Evolutionary conservation across 2,329 filamentous ascomycete species (phyloP), one percentile per base, ranked within the genome.

Genomic region (Endocalyx cinctus): DNA sequence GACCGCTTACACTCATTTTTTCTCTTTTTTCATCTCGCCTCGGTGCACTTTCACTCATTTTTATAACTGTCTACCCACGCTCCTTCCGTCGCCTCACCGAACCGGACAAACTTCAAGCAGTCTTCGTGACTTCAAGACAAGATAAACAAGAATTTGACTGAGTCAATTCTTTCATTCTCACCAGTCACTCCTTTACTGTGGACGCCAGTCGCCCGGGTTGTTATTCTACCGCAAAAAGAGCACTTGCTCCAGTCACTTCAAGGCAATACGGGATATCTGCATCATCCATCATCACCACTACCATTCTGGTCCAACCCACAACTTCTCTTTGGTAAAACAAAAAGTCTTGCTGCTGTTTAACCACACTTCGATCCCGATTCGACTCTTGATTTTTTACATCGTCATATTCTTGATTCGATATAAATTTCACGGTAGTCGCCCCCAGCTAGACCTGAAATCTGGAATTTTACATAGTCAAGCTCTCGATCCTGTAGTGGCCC

Each of bases 21-120:
- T 23, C 20, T 8, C n/a, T 23, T 23, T 23, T n/a, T 30, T 32
- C 34, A 43, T 48, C 33, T 41, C 41, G 44, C 38, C 48, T 35
- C 32, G 46, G 52, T 49, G 39, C 39, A 47, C 48, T 48, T 52
- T 36, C 50, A 48, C 45, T 55, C 51, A 38, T 53, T 55, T 38
- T 37, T 42, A 45, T 45, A 43, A 29, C 45, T 35, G 35, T 37
- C 34, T 33, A 30, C 39, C 42, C 38, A 31, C 37, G 38, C 40
- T 34, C 39, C 17, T 33, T 29, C 37, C 38, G 27, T 34, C n/a
- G n/a, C n/a, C n/a, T n/a, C n/a, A n/a, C n/a, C n/a, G n/a, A n/a
- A n/a, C n/a, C n/a, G n/a, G n/a, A n/a, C n/a, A n/a, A n/a, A n/a
- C n/a, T n/a, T n/a, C n/a, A n/a, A n/a, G n/a, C n/a, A n/a, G n/a